Percentiles rank a stretch among this genome's conserved stretches.
Evolutionary conservation across 2,329 filamentous ascomycete genomes (phyloP).

Genomic region (Venturia pyrina): DNA sequence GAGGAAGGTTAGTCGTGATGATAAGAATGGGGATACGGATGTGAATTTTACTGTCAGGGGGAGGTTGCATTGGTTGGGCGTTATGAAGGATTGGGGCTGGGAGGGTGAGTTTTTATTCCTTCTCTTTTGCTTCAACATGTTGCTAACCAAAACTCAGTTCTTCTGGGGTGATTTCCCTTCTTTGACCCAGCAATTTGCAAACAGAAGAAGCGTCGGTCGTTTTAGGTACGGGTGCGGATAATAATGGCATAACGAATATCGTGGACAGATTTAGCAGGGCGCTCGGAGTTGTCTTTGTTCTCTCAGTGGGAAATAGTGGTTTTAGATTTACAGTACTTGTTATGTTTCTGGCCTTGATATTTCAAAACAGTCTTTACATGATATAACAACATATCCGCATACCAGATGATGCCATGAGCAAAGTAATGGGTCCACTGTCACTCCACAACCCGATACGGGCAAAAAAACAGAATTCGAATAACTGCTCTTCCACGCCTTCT

Average conservation of each 20-base stretch:
- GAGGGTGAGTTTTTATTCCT: slow-evolving; percentile 45
- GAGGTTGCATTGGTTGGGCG: slow-evolving; percentile 56
- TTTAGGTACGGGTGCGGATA: not conserved
- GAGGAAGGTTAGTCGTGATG: slow-evolving; percentile 14
- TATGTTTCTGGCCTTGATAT: not conserved
- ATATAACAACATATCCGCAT: not conserved
- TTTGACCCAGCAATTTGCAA: not conserved
- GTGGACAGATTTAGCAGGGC: slow-evolving; percentile 9
- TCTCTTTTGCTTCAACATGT: not conserved
- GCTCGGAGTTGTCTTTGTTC: not conserved
- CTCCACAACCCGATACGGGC: not conserved
- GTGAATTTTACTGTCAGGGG: slow-evolving; percentile 56
- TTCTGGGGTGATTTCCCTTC: slow-evolving; percentile 26
- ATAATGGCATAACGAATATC: slow-evolving; percentile 1
- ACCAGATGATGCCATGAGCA: not conserved
- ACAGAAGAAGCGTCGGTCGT: not conserved
- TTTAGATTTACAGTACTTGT: not conserved
- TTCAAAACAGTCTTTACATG: not conserved
- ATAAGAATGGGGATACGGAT: slow-evolving; percentile 35
- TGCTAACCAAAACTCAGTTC: slow-evolving; percentile 20
- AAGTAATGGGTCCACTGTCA: not conserved
- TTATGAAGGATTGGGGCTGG: slow-evolving; percentile 66
- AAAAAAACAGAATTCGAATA: not conserved
- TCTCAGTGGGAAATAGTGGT: not conserved
- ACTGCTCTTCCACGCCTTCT: not conserved